phyloP scores from a whole-genome alignment of 2,329 filamentous ascomycete genomes.

The Clonostachys rosea region DNA sequence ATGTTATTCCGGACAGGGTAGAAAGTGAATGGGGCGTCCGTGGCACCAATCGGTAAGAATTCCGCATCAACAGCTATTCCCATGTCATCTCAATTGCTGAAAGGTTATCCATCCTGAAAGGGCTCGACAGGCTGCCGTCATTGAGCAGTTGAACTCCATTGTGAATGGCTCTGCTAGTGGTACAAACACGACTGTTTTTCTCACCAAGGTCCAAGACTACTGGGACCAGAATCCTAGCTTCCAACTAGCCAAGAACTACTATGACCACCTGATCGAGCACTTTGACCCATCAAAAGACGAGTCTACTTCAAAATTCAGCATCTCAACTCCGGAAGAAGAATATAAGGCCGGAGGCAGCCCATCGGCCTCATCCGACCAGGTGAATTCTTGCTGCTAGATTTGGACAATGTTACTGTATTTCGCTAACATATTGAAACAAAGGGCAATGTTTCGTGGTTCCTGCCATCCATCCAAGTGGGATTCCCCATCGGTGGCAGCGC shows the following conservation, averaged over 20 bases:
- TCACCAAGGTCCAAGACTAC: conserved; percentile 6
- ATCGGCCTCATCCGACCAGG: conserved; percentile 5
- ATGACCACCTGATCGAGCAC: conserved; percentile 4
- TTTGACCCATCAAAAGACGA: conserved; percentile 4
- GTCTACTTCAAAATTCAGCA: conserved; percentile 5
- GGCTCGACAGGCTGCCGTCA: conserved; percentile 3
- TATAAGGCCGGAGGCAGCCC: neutral
- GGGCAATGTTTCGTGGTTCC: conserved; percentile 7
- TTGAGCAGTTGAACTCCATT: conserved; percentile 3
- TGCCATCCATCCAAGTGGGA: conserved; percentile 6
- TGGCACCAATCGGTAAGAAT: neutral
- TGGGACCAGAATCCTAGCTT: conserved; percentile 7
- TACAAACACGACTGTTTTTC: conserved; percentile 5
- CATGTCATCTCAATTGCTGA: neutral
- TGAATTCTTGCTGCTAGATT: neutral
- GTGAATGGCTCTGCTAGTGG: conserved; percentile 4
- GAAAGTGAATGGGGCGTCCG: conserved; percentile 6
- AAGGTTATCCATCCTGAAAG: neutral
- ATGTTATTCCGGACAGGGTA: conserved; percentile 2
- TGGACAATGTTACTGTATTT: too few species aligned
- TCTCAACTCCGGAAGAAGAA: conserved; percentile 3
- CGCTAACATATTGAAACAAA: neutral
- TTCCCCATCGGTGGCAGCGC: conserved; percentile 4
- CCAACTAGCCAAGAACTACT: conserved; percentile 4
- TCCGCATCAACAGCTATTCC: neutral